Evolutionary conservation across 208 protist genomes (phyloP), one percentile per base, ranked within the genome.

Genomic region (Porcisia hertigi): DNA sequence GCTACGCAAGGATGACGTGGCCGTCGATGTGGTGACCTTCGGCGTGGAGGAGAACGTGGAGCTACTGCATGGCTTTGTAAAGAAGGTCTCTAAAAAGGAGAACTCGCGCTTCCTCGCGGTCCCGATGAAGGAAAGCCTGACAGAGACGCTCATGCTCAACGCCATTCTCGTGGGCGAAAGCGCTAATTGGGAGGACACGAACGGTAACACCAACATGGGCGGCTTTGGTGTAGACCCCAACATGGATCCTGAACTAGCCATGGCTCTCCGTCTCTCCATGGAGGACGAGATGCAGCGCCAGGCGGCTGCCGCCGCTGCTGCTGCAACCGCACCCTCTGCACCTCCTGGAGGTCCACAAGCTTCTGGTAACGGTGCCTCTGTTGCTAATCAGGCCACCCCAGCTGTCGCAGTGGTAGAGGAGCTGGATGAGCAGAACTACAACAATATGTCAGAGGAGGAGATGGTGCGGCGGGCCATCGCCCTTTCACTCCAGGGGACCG

Each of bases 1-100:
- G 77, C 91, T 99, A 36, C 98, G 98, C 63, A 99, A 99, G 86
- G 97, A 99, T 79, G 96, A 98, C 78, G 93, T 99, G 34, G 92
- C 98, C 11, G 96, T 99, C 4, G 98, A 99, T 77, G 87, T 99
- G 43, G 91, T 99, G 8, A 93, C 88, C 67, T 99, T 99, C 87
- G 98, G 99, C 67, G 88, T 94, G 25, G 89, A 98, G 39, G 81
- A 84, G 47, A 99, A 99, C 79, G 78, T 88, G 52, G 82, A 88
- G 41, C 94, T 98, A 70, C 92, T 99, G 23, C 79, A 96, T 49
- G 73, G 66, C 5, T 99, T 99, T 83, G 88, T 99, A 23, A 86
- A 87, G 25, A 93, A 91, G 75, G 92, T 98, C 30, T 98, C 89
- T 72, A 92, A 91, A 72, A 80, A 95, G 64, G 88, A 83, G 59